phyloP scores from a whole-genome alignment of 2,329 filamentous ascomycete genomes.

The Chaetomium sp. region DNA sequence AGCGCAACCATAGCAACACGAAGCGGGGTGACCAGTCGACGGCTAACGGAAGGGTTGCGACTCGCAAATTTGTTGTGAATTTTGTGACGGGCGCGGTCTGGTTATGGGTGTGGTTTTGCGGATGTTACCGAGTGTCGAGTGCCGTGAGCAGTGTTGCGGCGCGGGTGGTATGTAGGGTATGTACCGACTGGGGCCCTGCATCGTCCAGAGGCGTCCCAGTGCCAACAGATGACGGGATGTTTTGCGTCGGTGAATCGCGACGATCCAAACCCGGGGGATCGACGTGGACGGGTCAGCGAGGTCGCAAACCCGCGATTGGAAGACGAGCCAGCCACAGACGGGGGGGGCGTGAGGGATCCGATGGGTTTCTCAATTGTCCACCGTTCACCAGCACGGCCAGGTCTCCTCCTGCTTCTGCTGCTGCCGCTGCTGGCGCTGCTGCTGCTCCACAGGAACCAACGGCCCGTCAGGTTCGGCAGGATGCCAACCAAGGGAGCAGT shows the following conservation, averaged over 20 bases:
- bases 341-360: neutral
- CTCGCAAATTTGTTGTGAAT: neutral
- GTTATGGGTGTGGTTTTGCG: neutral
- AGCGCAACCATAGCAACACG: conserved; percentile 28
- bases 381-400: neutral
- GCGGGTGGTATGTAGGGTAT: conserved; percentile 3
- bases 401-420: neutral
- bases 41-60: neutral
- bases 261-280: conserved; percentile 5
- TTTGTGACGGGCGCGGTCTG: neutral
- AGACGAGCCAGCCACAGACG: neutral
- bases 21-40: neutral
- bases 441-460: conserved; percentile 4
- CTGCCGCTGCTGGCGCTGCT: too few species aligned
- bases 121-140: conserved; percentile 15
- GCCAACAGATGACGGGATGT: neutral
- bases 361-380: conserved; percentile 6
- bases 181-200: conserved; percentile 19
- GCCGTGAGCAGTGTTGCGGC: conserved; percentile 15
- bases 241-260: neutral
- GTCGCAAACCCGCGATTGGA: conserved; percentile 11
- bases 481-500: conserved; percentile 12
- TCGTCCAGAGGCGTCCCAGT: conserved; percentile 17
- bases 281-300: neutral
- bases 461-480: conserved; percentile 8